These are phyloP conservation scores for Amanita rubescens DNA, from an alignment of 768 basidiomycete genomes.

Conservation along the genomic window DNA sequence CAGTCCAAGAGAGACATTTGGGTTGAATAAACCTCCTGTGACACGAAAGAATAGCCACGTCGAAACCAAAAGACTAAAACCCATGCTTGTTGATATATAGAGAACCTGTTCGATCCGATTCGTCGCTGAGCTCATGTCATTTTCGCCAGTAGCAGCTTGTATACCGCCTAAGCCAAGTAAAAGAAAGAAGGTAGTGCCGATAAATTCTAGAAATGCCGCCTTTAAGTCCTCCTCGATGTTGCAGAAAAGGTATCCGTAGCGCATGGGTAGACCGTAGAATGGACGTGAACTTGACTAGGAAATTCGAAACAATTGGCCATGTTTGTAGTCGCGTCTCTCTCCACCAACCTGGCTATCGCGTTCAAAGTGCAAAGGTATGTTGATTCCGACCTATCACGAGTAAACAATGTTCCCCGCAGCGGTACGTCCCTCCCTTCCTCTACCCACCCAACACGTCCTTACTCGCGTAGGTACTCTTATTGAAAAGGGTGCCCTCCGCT, in stretches of 20 bases:
- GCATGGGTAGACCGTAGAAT: background rate
- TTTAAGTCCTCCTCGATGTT: constrained; percentile 31
- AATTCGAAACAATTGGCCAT: no score
- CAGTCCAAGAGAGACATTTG: constrained; percentile 52
- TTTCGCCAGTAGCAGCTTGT: constrained; percentile 43
- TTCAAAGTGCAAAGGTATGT: constrained; percentile 71
- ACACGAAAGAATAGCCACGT: constrained; percentile 62
- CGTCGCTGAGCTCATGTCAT: constrained; percentile 16
- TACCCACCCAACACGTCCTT: constrained; percentile 7
- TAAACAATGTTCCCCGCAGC: constrained; percentile 9
- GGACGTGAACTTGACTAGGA: no score
- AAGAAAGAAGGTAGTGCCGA: constrained; percentile 56
- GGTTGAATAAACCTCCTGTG: constrained; percentile 63
- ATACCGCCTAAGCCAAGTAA: constrained; percentile 60
- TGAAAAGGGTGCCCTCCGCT: constrained; percentile 61
- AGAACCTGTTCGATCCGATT: constrained; percentile 35
- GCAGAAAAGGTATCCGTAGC: constrained; percentile 11
- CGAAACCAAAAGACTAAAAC: constrained; percentile 52
- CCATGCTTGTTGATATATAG: constrained; percentile 55
- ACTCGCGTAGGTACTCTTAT: constrained; percentile 53
- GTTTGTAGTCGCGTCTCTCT: no score
- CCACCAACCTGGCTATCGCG: constrained; percentile 68
- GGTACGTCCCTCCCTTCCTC: constrained; percentile 33
- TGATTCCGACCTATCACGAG: background rate
- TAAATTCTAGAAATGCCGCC: constrained; percentile 49